Conservation (phyloP, 495 filamentous ascomycete species). For the Podospora conica region DNA sequence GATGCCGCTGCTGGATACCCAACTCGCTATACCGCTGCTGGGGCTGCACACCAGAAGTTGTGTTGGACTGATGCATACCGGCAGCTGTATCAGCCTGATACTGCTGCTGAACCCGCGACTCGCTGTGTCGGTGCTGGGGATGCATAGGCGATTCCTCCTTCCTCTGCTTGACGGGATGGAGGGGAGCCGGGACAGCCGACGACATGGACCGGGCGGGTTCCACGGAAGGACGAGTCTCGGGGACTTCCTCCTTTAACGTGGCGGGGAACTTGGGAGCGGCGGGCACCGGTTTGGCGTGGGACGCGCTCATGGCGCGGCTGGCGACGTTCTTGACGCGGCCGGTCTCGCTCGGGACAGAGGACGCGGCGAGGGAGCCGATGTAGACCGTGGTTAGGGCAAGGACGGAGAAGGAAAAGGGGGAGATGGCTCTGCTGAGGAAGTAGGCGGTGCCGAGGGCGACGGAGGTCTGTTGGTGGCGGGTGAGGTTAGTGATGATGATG, state of each 20-base stretch:
- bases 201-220: background rate
- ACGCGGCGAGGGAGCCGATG: background rate
- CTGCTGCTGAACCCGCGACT: background rate
- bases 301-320: background rate
- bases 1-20: no score
- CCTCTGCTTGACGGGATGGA: background rate
- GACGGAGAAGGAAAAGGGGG: background rate
- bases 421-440: background rate
- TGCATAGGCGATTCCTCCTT: background rate
- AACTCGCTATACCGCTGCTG: no score
- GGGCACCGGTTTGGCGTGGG: background rate
- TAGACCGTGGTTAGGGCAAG: background rate
- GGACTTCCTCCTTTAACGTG: background rate
- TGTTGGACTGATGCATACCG: background rate
- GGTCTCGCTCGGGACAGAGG: background rate
- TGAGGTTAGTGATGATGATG: background rate
- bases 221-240: background rate
- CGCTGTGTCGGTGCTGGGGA: no score
- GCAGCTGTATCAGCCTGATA: background rate
- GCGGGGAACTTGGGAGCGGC: background rate
- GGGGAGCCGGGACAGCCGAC: background rate
- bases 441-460: background rate
- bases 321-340: background rate
- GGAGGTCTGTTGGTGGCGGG: background rate
- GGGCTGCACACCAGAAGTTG: background rate